Evolutionary conservation across 2,329 filamentous ascomycete species (phyloP), one percentile per base, ranked within the genome.

Genomic region (Aureobasidium sp.): DNA sequence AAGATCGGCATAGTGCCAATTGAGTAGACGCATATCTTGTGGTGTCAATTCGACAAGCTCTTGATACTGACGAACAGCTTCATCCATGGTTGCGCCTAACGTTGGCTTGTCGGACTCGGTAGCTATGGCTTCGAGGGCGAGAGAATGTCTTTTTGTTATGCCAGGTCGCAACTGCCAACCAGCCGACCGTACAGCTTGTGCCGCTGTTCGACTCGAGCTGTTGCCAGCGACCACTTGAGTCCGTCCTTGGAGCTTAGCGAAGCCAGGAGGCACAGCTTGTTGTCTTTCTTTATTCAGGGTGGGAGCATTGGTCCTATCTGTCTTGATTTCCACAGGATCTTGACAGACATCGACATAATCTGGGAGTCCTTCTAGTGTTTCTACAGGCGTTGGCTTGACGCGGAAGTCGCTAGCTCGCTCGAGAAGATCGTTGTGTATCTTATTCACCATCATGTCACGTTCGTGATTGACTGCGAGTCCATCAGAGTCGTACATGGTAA

Each of bases 1-100:
- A 14, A 99, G 81, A 71, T 99, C 99, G 66, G 95, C 95, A 73
- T 97, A 89, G 74, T 99, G 95, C 94, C 94, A 99, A 70, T 97
- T 99, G 69, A 97, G 82, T 16, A 99, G 79, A 49, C 94, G 85
- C 74, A 96, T 87, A 69, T 99, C 94, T 70, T 91, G 89, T 1
- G 92, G 84, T 14, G 86, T 90, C 58, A 99, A 77, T 62, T 96
- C 87, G 32, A 97, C 82, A 53, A 99, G 82, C 36, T 83, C 80
- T 69, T 89, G 87, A 72, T 96, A 99, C 72, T 97, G 92, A 21
- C 82, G 82, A 63, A 99, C 86, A n/a, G 91, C 90, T 66, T 91
- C 86, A 69, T 99, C 91, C 78, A 97, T 89, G 2, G 95, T 89
- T n/a, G 88, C 88, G 1, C 94, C 94, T 11, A 99, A 78, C 0